Base-by-base conservation (phyloP, 306 rosid species). In the Quercus wislizeni region DNA sequence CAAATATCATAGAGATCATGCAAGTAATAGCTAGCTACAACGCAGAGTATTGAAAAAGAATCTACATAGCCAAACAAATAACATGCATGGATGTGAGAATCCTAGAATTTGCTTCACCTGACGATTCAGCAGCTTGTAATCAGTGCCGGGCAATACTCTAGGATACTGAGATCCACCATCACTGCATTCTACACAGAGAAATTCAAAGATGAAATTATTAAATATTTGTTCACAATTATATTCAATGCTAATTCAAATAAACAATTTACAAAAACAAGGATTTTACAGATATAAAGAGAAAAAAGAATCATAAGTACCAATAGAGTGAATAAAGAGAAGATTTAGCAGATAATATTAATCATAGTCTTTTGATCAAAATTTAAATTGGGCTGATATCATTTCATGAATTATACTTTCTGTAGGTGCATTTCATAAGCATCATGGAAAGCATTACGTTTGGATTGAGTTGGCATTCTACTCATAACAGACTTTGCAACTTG, bases 81-180 rank as follows among this genome's bases (percentile, higher is more conserved):
- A 35, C 69, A 12, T 78, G 55, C 71, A 85, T 61, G 74, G 76
- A 84, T 49, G 69, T 73, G 43, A 71, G 62, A 59, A 74, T 58
- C 70, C 65, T 62, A 14, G 55, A 83, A 49, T 74, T 63, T 73
- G 79, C 71, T 73, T 84, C 84, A 94, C 98, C 94, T 84, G 87
- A 76, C 81, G 84, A 80, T 85, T 91, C 63, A 70, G 83, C 23
- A 79, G 85, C 69, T 57, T 18, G 84, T 83, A 55, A 77, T 90
- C 91, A 62, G 86, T 84, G 80, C 90, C 78, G 0, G 94, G 96
- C 69, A 92, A 74, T 82, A 80, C 92, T 80, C 88, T 88, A 51
- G 96, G 92, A 85, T 88, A 88, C 74, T 83, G 86, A 71, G 97
- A 85, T 80, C 87, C 93, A 78, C 90, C 97, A 82, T 88, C 83